phyloP scores from a whole-genome alignment of 345 rosid species.

The Eucalyptus regnans region DNA sequence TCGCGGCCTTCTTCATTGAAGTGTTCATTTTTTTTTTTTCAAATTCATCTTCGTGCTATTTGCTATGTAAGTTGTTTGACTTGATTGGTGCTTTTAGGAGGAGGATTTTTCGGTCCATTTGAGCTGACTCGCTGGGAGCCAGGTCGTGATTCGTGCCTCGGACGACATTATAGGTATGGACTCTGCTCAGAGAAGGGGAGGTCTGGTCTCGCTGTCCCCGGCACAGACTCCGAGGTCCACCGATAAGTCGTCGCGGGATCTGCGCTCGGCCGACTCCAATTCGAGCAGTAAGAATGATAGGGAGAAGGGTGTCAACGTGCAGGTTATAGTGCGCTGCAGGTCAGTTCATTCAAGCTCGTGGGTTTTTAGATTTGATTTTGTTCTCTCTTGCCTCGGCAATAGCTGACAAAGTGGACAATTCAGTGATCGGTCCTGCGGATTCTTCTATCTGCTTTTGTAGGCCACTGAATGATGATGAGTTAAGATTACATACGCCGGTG shows the following conservation, averaged over 20 bases:
- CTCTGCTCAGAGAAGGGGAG: conserved; percentile 47
- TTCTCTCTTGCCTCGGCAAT: background rate
- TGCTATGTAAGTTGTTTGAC: background rate
- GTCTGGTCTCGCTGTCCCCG: conserved; percentile 63
- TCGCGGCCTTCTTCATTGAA: background rate
- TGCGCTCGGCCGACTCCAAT: conserved; percentile 70
- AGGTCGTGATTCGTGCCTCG: background rate
- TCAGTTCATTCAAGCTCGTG: background rate
- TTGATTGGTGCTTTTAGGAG: background rate
- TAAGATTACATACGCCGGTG: conserved; percentile 62
- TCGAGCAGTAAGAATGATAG: conserved; percentile 52
- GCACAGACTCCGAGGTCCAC: conserved; percentile 87
- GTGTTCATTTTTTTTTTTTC: background rate
- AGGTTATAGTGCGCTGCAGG: conserved; percentile 98
- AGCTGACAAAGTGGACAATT: background rate
- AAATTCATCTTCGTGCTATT: background rate
- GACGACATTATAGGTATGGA: background rate
- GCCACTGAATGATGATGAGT: conserved; percentile 89
- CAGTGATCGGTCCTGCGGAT: background rate
- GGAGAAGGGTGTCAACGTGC: conserved; percentile 97
- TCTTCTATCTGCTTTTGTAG: conserved; percentile 15
- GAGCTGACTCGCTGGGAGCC: background rate
- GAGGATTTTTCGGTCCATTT: background rate
- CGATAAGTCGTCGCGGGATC: conserved; percentile 79
- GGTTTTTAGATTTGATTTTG: background rate